Percentiles rank a stretch among this genome's conserved stretches.
Evolutionary conservation across 257 asterid genomes (phyloP).

Genomic region (Galeopsis tetrahit): DNA sequence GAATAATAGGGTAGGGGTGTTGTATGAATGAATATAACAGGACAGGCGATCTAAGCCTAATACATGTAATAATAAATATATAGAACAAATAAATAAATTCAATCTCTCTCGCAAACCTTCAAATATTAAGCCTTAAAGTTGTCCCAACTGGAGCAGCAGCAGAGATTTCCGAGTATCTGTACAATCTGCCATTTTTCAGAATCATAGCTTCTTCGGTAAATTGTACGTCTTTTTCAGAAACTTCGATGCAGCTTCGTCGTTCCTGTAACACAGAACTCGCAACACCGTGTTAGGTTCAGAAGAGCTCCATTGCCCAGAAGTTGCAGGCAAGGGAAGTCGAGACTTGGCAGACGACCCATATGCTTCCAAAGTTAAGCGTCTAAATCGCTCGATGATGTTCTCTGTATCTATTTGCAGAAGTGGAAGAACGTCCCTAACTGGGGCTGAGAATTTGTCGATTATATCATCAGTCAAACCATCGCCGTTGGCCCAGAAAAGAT

Average conservation of each 20-base stretch:
- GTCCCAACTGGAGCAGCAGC: slow-evolving; percentile 15
- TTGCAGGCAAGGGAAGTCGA: slow-evolving; percentile 89
- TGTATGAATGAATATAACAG: slow-evolving; percentile 34
- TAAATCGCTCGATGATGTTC: slow-evolving; percentile 67
- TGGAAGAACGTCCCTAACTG: slow-evolving; percentile 72
- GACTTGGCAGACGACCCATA: slow-evolving; percentile 82
- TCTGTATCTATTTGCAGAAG: slow-evolving; percentile 77
- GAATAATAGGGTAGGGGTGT: slow-evolving; percentile 29
- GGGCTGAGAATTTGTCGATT: slow-evolving; percentile 69
- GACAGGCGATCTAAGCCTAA: slow-evolving; percentile 35
- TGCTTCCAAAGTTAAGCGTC: slow-evolving; percentile 63
- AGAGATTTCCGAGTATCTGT: slow-evolving; percentile 32
- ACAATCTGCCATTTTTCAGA: slow-evolving; percentile 9
- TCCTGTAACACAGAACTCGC: slow-evolving; percentile 86
- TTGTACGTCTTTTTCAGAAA: slow-evolving; percentile 92
- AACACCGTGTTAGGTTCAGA: slow-evolving; percentile 86
- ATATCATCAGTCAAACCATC: slow-evolving; percentile 83
- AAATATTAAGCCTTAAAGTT: slow-evolving; percentile 9
- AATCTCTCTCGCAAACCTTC: slow-evolving; percentile 20
- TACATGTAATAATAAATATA: slow-evolving; percentile 31
- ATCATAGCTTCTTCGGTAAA: slow-evolving; percentile 76
- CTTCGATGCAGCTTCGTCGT: slow-evolving; percentile 87
- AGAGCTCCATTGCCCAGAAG: slow-evolving; percentile 92
- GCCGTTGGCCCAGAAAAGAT: slow-evolving; percentile 90
- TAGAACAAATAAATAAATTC: slow-evolving; percentile 33